Evolutionary conservation across 2,329 filamentous ascomycete genomes (phyloP), one percentile per base, ranked within the genome.

Genomic region (Beauveria caledonica): DNA sequence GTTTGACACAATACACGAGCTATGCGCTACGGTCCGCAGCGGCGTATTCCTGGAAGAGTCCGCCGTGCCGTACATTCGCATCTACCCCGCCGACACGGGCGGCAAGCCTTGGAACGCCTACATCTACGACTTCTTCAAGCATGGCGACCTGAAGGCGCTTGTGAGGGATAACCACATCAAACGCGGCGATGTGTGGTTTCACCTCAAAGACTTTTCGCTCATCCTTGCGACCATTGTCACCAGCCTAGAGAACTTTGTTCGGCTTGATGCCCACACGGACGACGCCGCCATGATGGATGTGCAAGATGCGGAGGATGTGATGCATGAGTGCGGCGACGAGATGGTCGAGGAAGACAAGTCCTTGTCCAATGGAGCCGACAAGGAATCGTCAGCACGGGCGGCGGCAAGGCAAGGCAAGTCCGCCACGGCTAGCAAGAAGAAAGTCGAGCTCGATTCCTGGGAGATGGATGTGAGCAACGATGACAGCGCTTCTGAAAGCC

Each of bases 11-110:
- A 84, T 92, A 19, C 77, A 80, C 19, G 87, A 92, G 54, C 78
- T 93, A 1, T 90, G 87, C 69, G 74, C 76, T 9, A 86, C 82
- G 1, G 80, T 83, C 8, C 83, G 89, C 29, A 78, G 78, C 7
- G 88, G 84, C 0, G 83, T 93, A 1, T 92, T 90, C 74, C 79
- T 93, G 0, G 89, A 93, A 66, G 82, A 89, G 67, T 80, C 86
- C 0, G 85, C 87, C 1, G 83, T 93, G 25, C 89, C 89, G 0
- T 83, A 88, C 68, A 78, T 92, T 5, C 78, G 79, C 5, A 73
- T 90, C 11, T 81, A 81, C 65, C 82, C 83, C 0, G 74, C 84
- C 27, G 82, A 87, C 58, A 76, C 78, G 3, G 55, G 60, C 63
- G 71, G 62, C 9, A 69, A 71, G 13, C 81, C 80, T 0, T 77